phyloP scores from a whole-genome alignment of 2,329 filamentous ascomycete species.

The Diaporthe amygdali region DNA sequence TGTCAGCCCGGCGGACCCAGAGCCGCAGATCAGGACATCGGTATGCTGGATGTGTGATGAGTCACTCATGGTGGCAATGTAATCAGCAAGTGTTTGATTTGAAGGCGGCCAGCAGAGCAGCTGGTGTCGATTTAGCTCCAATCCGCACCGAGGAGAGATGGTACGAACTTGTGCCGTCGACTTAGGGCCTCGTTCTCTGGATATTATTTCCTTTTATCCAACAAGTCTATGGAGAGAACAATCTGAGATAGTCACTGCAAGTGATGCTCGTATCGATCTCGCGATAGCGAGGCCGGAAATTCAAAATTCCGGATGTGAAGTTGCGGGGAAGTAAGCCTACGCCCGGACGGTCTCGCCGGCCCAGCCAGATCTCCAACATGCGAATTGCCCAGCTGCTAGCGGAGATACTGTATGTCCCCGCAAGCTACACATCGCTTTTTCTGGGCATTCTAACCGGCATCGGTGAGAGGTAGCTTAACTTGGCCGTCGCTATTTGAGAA shows the following conservation, averaged over 20 bases:
- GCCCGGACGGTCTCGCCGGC: background rate
- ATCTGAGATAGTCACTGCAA: background rate
- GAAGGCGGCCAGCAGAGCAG: background rate
- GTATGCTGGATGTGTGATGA: background rate
- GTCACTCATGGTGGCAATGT: background rate
- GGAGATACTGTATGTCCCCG: conserved; percentile 1
- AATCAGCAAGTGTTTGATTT: background rate
- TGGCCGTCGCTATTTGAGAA: background rate
- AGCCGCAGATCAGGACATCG: conserved; percentile 66
- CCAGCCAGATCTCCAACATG: background rate
- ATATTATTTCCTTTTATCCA: background rate
- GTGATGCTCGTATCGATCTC: background rate
- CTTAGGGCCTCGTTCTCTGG: background rate
- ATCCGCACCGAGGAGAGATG: background rate
- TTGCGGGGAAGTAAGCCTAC: background rate
- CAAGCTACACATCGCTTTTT: background rate
- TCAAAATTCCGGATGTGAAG: background rate
- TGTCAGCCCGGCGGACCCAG: conserved; percentile 66
- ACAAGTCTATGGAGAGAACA: background rate
- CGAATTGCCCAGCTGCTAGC: background rate
- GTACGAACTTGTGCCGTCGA: no score
- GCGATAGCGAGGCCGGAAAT: background rate
- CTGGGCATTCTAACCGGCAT: background rate
- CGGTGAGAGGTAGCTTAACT: background rate
- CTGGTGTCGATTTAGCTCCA: background rate